These are phyloP conservation scores for Trifolium dubium DNA, from an alignment of 306 rosid species.

Conservation along the genomic window DNA sequence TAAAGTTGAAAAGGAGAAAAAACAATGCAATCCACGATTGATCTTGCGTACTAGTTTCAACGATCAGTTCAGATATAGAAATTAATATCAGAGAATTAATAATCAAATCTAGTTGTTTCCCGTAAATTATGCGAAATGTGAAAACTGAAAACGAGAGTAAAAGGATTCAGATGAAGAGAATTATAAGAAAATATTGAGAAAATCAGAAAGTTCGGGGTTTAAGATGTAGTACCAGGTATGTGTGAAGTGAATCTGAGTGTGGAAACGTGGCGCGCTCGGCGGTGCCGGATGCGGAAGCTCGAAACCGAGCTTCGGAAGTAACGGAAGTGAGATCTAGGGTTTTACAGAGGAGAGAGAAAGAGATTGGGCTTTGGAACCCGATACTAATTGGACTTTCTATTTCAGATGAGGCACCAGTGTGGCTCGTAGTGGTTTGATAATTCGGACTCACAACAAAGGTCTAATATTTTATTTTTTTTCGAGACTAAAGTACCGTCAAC, in stretches of 20 bases:
- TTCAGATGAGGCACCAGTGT: constrained; percentile 29
- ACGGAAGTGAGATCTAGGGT: constrained; percentile 71
- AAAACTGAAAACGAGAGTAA: too few species aligned
- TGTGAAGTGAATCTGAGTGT: background rate
- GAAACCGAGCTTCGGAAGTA: constrained; percentile 47
- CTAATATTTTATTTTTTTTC: too few species aligned
- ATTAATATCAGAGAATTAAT: too few species aligned
- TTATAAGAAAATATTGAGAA: background rate
- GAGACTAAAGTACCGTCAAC: too few species aligned
- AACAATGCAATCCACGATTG: background rate
- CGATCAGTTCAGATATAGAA: too few species aligned
- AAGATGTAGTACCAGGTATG: constrained; percentile 53
- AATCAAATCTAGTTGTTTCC: too few species aligned
- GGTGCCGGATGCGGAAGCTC: constrained; percentile 7
- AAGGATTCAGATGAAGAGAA: background rate
- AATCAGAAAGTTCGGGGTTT: constrained; percentile 8
- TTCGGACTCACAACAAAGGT: too few species aligned
- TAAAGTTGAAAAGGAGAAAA: too few species aligned
- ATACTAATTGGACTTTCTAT: constrained; percentile 72
- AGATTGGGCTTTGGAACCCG: constrained; percentile 92
- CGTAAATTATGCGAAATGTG: too few species aligned
- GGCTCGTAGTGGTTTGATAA: background rate
- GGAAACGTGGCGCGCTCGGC: constrained; percentile 23
- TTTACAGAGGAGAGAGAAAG: constrained; percentile 43
- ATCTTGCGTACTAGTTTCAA: background rate